These are phyloP conservation scores for Proliferodiscus dingleyae DNA, from an alignment of 2,329 filamentous ascomycete genomes.

Conservation along the genomic window DNA sequence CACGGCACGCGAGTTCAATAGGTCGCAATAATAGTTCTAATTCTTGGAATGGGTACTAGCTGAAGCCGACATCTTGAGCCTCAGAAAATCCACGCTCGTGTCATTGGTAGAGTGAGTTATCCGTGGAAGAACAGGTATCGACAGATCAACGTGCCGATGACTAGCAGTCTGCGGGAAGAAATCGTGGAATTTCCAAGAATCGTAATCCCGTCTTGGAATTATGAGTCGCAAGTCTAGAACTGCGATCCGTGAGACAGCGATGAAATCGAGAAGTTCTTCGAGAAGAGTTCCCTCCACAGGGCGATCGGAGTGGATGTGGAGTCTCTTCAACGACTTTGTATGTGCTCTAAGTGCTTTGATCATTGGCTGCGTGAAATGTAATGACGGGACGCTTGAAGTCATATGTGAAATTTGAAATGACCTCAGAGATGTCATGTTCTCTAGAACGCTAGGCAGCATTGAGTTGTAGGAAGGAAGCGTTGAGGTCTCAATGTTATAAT, in stretches of 20 bases:
- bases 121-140: too few relatives aligned
- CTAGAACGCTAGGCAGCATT: constrained; percentile 6
- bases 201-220: not conserved
- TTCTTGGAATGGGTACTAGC: too few relatives aligned
- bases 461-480: not conserved
- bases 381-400: constrained; percentile 1
- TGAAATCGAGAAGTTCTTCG: constrained; percentile 2
- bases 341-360: constrained; percentile 4
- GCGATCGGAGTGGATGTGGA: not conserved
- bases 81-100: too few relatives aligned
- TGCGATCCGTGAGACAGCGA: not conserved
- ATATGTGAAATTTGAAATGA: constrained; percentile 6
- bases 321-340: not conserved
- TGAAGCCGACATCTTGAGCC: too few relatives aligned
- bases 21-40: too few relatives aligned
- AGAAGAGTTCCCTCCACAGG: not conserved
- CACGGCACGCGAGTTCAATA: too few relatives aligned
- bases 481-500: not conserved
- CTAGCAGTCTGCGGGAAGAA: too few relatives aligned
- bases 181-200: not conserved
- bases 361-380: not conserved
- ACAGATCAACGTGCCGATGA: too few relatives aligned
- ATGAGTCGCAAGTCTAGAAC: not conserved
- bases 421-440: constrained; percentile 6
- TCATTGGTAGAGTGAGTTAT: too few relatives aligned